Evolutionary conservation across 192 early-diverging fungal species (phyloP), one percentile per base, ranked within the genome.

Genomic region (Dispira simplex): DNA sequence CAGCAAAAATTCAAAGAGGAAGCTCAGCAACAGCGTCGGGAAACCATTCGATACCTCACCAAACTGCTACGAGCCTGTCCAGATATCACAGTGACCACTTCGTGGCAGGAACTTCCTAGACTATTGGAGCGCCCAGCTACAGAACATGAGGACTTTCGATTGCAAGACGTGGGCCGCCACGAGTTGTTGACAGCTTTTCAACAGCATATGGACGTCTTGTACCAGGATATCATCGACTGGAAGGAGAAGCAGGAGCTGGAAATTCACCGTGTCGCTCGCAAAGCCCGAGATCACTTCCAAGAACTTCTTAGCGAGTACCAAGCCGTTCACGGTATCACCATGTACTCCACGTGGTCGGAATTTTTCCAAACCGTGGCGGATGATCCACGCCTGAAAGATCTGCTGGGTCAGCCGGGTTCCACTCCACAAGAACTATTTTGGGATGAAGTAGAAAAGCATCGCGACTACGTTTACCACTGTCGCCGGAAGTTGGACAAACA

Each of bases 381-480:
- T 0, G 91, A 97, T 64, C 62, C 71, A 18, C 73, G 86, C 20
- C 95, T 89, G 62, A 64, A 49, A 0, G 66, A 79, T 9, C 82
- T 92, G 67, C 77, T 98, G 4, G 90, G 90, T 0, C 83, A 90
- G 67, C 72, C 82, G 1, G 93, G 91, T 11, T 91, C 91, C 4
- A 81, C 83, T 9, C 93, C 96, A 0, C 68, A 93, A 43, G 96
- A 98, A 49, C 65, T 98, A 43, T 98, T 95, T 70, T 95, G 93
- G 89, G 96, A 98, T 69, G 64, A 84, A 5, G 68, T 95, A 13
- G 84, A 91, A 63, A 81, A 87, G 25, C 71, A 97, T 3, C 86
- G 90, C 20, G 90, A 95, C 32, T 27, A 56, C n/a, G 23, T 56
- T 23, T 20, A 23, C 21, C 48, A 23, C 8, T 51, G 21, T 23